Base-by-base conservation (phyloP, 2,329 filamentous ascomycete genomes). In the Cercospora zeae-maydis region DNA sequence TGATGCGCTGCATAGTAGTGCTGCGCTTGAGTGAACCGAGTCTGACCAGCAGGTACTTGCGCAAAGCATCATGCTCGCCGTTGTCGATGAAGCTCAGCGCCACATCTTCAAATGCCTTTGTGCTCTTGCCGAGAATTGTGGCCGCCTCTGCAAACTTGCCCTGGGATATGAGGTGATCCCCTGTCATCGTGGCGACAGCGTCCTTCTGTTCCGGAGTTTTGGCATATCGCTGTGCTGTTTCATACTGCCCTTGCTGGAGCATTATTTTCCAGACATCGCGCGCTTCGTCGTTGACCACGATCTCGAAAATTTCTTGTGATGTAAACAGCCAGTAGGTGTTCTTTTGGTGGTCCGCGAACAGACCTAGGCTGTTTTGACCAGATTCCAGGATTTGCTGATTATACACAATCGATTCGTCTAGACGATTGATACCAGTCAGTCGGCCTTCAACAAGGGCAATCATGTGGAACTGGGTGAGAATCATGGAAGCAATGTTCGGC, bases 271-370 rank as follows among this genome's bases (percentile, higher is more conserved):
- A 99, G 14, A 98, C 86, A 74, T 98, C 91, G 69, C 95, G 83
- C 69, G 93, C 91, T 75, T 99, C 95, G 61, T 98, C 91, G 49
- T 88, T 89, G 11, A 93, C 89, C 11, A 95, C 90, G 63, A 99
- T 89, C 78, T 99, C 95, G 70, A 92, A 97, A 56, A 99, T 96
- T 72, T 96, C 92, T 61, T 91, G 85, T 0, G 86, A 84, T 0
- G 93, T 98, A 73, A 98, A 96, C 1, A 99, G 83, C 95, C 96
- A 99, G 74, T 93, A 97, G 0, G 95, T 99, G 72, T 93, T 96
- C 80, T 97, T 96, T 75, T 95, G 93, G 64, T 90, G 84, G 76
- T 99, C 95, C 8, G 93, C 88, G 56, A 92, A 88, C 16, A 99
- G 84, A 0, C 91, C 92, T n/a, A 99, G 80, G 4, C 88, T 86